Evolutionary conservation across 352 stramenopile genomes (phyloP).

Genomic region (Phytophthora ramorum): DNA sequence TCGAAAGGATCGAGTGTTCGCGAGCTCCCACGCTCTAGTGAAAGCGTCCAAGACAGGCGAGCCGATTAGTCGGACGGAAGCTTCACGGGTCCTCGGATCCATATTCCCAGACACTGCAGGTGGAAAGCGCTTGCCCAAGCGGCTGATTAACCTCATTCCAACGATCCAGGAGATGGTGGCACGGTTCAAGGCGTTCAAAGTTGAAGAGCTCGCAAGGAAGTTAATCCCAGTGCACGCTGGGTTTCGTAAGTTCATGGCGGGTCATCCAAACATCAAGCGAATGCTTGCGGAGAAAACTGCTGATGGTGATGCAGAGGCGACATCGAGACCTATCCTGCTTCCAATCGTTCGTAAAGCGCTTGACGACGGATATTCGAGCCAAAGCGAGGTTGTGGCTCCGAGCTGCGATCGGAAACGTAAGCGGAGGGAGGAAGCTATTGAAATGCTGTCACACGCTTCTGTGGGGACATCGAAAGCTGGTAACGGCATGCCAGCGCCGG

Average conservation of each 20-base stretch:
- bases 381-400: slow-evolving; percentile 39
- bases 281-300: slow-evolving; percentile 19
- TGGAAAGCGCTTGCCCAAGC: slow-evolving; percentile 58
- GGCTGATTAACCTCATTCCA: slow-evolving; percentile 68
- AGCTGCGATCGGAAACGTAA: slow-evolving; percentile 53
- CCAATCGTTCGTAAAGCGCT: slow-evolving; percentile 40
- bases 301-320: background rate
- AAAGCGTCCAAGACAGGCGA: slow-evolving; percentile 37
- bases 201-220: slow-evolving; percentile 42
- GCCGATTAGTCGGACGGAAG: slow-evolving; percentile 42
- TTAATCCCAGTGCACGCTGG: slow-evolving; percentile 39
- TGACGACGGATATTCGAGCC: slow-evolving; percentile 68
- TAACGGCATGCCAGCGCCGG: background rate
- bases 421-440: slow-evolving; percentile 53
- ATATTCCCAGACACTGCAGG: slow-evolving; percentile 49
- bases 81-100: slow-evolving; percentile 46
- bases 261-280: slow-evolving; percentile 41
- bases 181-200: slow-evolving; percentile 44
- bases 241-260: slow-evolving; percentile 59
- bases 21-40: slow-evolving; percentile 42
- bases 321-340: slow-evolving; percentile 20
- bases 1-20: slow-evolving; percentile 42
- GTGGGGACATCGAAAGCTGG: background rate
- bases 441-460: slow-evolving; percentile 49
- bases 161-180: slow-evolving; percentile 55